Conservation (phyloP, 2,329 filamentous ascomycete species). For the Xylariaceae sp. region DNA sequence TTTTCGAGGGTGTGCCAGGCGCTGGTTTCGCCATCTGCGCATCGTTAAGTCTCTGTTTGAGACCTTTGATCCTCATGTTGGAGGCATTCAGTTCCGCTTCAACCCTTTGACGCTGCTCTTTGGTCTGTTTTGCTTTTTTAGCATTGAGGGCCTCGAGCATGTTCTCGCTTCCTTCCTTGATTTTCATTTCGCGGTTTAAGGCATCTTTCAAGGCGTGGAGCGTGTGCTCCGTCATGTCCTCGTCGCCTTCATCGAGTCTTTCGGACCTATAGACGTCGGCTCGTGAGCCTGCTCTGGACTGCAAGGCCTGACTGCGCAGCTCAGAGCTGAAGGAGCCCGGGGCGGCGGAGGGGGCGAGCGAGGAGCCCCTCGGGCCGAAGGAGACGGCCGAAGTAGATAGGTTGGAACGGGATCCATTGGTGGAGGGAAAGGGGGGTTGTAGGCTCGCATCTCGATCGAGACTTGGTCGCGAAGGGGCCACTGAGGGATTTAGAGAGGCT, state of each 20-base stretch:
- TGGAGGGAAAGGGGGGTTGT: constrained; percentile 38
- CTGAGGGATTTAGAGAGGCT: constrained; percentile 32
- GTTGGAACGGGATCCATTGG: constrained; percentile 42
- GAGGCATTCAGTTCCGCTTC: constrained; percentile 89
- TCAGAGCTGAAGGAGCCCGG: constrained; percentile 90
- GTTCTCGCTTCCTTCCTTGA: constrained; percentile 96
- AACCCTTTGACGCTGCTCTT: constrained; percentile 73
- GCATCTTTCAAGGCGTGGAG: constrained; percentile 74
- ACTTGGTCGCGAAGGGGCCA: constrained; percentile 38
- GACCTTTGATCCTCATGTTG: constrained; percentile 65
- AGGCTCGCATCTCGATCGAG: constrained; percentile 53
- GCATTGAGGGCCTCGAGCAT: constrained; percentile 90
- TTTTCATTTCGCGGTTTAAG: constrained; percentile 94
- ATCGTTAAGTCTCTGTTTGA: constrained; percentile 57
- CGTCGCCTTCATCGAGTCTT: constrained; percentile 60
- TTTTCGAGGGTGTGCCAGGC: constrained; percentile 48
- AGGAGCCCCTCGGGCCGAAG: constrained; percentile 63
- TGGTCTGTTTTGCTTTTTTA: constrained; percentile 94
- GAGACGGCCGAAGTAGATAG: constrained; percentile 52
- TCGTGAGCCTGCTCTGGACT: constrained; percentile 59
- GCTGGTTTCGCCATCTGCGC: constrained; percentile 47
- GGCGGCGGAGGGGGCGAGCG: constrained; percentile 64
- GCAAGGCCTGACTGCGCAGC: constrained; percentile 66
- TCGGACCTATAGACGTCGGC: constrained; percentile 49
- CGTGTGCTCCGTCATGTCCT: constrained; percentile 60